A percentile compares a stretch with the other conserved stretches of the same genome.
Conservation (phyloP, 164 flowering plant genomes). For the Berberis vulgaris region DNA sequence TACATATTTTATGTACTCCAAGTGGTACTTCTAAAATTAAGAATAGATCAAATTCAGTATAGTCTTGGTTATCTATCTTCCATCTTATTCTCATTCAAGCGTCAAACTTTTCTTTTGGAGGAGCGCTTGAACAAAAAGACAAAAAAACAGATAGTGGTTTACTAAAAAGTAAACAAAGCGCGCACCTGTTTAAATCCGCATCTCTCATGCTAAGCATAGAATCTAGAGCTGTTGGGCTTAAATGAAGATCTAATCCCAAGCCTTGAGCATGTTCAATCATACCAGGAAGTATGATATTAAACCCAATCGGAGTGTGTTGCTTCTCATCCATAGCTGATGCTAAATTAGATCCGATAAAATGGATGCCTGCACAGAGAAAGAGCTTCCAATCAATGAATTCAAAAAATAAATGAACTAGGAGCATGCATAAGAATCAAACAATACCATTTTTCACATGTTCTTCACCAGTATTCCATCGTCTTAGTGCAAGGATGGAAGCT, state of each 20-base stretch:
- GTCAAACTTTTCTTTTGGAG: not conserved
- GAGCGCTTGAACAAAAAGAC: not conserved
- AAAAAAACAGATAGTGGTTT: not conserved
- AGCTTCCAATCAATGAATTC: not conserved
- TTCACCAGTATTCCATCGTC: conserved; percentile 69
- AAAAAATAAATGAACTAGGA: not conserved
- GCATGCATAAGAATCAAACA: not conserved
- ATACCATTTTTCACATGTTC: conserved; percentile 57
- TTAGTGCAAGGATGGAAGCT: conserved; percentile 79
- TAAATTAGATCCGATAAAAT: conserved; percentile 53
- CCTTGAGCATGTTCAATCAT: conserved; percentile 57
- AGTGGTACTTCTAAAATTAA: no score
- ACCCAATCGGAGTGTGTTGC: conserved; percentile 67
- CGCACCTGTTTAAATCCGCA: conserved; percentile 53
- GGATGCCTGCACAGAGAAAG: conserved; percentile 34
- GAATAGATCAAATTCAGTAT: not conserved
- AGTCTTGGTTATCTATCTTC: not conserved
- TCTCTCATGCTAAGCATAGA: conserved; percentile 41
- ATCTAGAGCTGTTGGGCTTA: conserved; percentile 23
- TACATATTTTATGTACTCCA: no score
- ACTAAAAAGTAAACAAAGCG: not conserved
- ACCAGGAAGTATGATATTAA: conserved; percentile 72
- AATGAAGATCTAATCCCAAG: conserved; percentile 42
- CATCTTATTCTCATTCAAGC: not conserved
- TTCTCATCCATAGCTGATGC: conserved; percentile 35